A percentile compares a stretch with the other conserved stretches of the same genome.
These are phyloP conservation scores for Globisporangium polare DNA, from an alignment of 352 stramenopile species.

Conservation along the genomic window DNA sequence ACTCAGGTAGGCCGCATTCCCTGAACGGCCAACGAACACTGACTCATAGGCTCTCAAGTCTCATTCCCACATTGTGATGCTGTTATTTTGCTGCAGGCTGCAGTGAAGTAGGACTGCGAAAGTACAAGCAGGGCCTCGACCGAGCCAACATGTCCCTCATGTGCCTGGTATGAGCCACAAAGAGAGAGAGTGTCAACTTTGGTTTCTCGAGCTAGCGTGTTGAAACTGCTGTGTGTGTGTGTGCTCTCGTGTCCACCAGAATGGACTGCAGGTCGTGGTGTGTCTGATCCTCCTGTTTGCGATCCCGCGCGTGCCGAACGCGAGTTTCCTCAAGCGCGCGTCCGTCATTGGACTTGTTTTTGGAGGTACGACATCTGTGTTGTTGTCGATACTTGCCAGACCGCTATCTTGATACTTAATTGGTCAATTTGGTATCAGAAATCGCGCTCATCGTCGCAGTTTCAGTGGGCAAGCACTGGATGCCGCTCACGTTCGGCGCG, in stretches of 20 bases:
- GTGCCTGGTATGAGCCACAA: constrained; percentile 24
- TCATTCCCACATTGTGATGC: constrained; percentile 1
- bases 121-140: constrained; percentile 57
- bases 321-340: constrained; percentile 44
- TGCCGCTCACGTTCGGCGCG: constrained; percentile 42
- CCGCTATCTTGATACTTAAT: not conserved
- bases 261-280: constrained; percentile 49
- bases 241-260: constrained; percentile 28
- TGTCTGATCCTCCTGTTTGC: constrained; percentile 52
- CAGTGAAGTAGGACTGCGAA: constrained; percentile 21
- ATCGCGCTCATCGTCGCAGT: constrained; percentile 49
- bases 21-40: not conserved
- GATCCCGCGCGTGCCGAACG: constrained; percentile 46
- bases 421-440: constrained; percentile 22
- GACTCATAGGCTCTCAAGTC: not conserved
- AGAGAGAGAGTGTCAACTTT: too few species aligned
- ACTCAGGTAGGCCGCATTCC: constrained; percentile 19
- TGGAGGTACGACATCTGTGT: constrained; percentile 34
- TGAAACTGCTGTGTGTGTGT: not conserved
- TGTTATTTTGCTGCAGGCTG: constrained; percentile 21
- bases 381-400: not conserved
- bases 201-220: not conserved
- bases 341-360: constrained; percentile 41
- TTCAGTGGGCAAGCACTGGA: constrained; percentile 37
- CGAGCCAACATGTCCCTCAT: constrained; percentile 59